These are phyloP conservation scores for Petasospora fabianii DNA, from an alignment of 1,139 yeast species.

Conservation along the genomic window DNA sequence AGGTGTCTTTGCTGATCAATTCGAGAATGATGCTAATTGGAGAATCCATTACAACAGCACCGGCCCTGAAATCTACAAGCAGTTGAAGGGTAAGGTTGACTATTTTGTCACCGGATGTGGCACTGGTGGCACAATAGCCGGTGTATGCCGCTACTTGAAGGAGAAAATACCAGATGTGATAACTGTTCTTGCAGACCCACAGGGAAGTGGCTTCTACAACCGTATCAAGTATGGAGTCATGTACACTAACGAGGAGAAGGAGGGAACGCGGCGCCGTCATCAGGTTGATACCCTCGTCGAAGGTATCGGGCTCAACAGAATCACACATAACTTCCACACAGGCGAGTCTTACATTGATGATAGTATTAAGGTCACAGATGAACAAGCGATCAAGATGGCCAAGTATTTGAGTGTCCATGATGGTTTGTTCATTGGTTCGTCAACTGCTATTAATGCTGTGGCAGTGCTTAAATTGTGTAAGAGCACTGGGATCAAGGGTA, in stretches of 20 bases:
- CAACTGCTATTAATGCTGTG: slow-evolving; percentile 89
- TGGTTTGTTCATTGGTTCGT: slow-evolving; percentile 88
- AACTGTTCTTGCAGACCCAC: slow-evolving; percentile 85
- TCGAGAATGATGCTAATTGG: slow-evolving; percentile 93
- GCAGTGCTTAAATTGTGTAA: slow-evolving; percentile 76
- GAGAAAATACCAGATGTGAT: slow-evolving; percentile 38
- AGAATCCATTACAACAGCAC: slow-evolving; percentile 74
- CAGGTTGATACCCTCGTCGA: slow-evolving; percentile 95
- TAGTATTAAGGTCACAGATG: slow-evolving; percentile 74
- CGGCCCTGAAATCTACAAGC: slow-evolving; percentile 84
- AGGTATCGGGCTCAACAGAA: slow-evolving; percentile 86
- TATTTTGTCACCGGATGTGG: slow-evolving; percentile 75
- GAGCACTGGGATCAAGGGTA: slow-evolving; percentile 47
- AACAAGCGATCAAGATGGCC: slow-evolving; percentile 85
- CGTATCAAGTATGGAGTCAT: slow-evolving; percentile 86
- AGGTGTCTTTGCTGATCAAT: slow-evolving; percentile 92
- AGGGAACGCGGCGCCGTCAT: slow-evolving; percentile 91
- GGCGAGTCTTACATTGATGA: slow-evolving; percentile 75
- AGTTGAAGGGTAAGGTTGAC: slow-evolving; percentile 61
- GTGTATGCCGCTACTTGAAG: slow-evolving; percentile 74
- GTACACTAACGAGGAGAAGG: slow-evolving; percentile 85
- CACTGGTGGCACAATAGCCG: slow-evolving; percentile 84
- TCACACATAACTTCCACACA: slow-evolving; percentile 73
- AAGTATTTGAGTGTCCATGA: slow-evolving; percentile 74
- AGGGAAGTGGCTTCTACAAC: slow-evolving; percentile 88